Conservation (phyloP, 768 basidiomycete species). For the Leccinum arenicola region DNA sequence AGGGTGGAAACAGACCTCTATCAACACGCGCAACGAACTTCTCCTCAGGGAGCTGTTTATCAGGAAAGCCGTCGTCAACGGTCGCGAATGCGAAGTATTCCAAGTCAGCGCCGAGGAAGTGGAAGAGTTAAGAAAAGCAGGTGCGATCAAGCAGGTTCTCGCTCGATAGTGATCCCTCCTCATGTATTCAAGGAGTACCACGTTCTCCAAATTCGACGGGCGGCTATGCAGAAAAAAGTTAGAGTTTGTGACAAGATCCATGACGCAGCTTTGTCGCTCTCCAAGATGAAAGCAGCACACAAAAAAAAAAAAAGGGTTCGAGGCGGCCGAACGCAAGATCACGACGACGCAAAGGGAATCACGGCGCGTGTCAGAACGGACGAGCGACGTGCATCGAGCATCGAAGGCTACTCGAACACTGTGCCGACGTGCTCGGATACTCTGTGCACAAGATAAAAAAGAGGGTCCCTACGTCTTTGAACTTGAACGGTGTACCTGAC, state of each 20-base stretch:
- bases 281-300: constrained; percentile 54
- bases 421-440: constrained; percentile 75
- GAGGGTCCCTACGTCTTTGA: constrained; percentile 35
- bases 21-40: constrained; percentile 76
- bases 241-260: constrained; percentile 80
- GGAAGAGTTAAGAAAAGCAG: constrained; percentile 67
- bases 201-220: constrained; percentile 60
- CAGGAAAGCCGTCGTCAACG: constrained; percentile 91
- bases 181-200: constrained; percentile 67
- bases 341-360: constrained; percentile 69
- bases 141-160: constrained; percentile 25
- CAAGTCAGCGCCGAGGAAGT: constrained; percentile 79
- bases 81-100: constrained; percentile 75
- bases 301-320: constrained; percentile 66
- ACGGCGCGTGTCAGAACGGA: constrained; percentile 62
- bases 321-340: constrained; percentile 67
- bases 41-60: constrained; percentile 88
- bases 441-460: constrained; percentile 68
- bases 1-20: constrained; percentile 44
- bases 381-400: constrained; percentile 53
- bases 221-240: constrained; percentile 75
- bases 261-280: constrained; percentile 76
- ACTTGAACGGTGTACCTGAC: constrained; percentile 29
- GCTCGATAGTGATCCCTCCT: neutral
- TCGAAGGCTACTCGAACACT: constrained; percentile 68